phyloP scores from a whole-genome alignment of 2,329 filamentous ascomycete species.

The Colletotrichum filicis region DNA sequence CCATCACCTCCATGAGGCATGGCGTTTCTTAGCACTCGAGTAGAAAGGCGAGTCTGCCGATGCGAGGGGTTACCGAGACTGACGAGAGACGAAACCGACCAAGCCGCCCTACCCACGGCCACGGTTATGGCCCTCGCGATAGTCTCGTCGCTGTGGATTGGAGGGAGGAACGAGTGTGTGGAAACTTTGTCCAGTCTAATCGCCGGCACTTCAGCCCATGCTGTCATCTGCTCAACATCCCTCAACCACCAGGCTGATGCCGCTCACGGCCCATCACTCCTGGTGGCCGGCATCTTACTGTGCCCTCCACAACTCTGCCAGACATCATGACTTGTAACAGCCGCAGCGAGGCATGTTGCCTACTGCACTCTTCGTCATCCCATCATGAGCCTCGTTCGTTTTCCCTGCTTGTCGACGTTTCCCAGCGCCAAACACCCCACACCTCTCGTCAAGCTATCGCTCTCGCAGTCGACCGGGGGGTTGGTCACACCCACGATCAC shows the following conservation, averaged over 20 bases:
- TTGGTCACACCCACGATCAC: conserved; percentile 31
- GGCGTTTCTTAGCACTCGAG: conserved; percentile 13
- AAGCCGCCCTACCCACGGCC: neutral
- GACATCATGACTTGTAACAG: neutral
- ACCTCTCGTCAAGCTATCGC: neutral
- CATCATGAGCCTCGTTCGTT: conserved; percentile 30
- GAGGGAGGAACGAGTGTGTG: conserved; percentile 30
- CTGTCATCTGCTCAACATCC: conserved; percentile 17
- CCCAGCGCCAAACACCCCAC: conserved; percentile 28
- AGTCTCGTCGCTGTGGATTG: conserved; percentile 22
- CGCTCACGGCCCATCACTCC: conserved; percentile 4
- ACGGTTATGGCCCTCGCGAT: conserved; percentile 11
- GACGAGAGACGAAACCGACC: conserved; percentile 23
- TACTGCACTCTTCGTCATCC: conserved; percentile 29
- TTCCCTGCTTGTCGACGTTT: conserved; percentile 22
- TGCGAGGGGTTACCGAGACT: conserved; percentile 2
- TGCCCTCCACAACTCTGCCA: neutral
- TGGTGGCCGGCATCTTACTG: conserved; percentile 12
- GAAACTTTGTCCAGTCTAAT: conserved; percentile 9
- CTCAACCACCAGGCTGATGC: neutral
- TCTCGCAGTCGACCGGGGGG: conserved; percentile 10
- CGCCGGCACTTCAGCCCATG: conserved; percentile 16
- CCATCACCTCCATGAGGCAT: conserved; percentile 5
- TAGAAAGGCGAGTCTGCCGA: neutral
- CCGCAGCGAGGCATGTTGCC: conserved; percentile 23